Evolutionary conservation across 2,329 filamentous ascomycete genomes (phyloP).

Genomic region (Cladobotryum mycophilum): DNA sequence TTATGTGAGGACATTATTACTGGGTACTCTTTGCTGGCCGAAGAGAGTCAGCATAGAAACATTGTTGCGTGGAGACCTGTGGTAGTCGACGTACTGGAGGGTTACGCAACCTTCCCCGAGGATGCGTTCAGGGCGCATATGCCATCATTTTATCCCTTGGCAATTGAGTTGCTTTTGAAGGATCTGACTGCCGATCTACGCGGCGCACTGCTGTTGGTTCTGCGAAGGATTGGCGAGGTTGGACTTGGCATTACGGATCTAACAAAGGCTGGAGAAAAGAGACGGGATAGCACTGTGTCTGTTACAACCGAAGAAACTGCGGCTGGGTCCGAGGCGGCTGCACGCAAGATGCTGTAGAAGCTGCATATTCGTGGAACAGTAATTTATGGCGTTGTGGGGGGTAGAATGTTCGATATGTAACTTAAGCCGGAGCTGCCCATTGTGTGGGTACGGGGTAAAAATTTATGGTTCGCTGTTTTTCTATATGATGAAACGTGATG

Average conservation of each 20-base stretch:
- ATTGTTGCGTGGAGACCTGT: slow-evolving; percentile 96
- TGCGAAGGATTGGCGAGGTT: slow-evolving; percentile 78
- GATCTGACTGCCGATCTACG: slow-evolving; percentile 78
- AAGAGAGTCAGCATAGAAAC: slow-evolving; percentile 94
- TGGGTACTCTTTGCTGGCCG: slow-evolving; percentile 78
- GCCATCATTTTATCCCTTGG: slow-evolving; percentile 76
- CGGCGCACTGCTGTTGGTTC: slow-evolving; percentile 66
- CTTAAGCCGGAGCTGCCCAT: slow-evolving; percentile 1
- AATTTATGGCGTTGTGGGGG: slow-evolving; percentile 24
- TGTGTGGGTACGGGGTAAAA: background rate
- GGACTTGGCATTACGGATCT: slow-evolving; percentile 52
- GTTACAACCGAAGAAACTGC: slow-evolving; percentile 22
- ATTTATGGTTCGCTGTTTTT: background rate
- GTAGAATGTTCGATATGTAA: slow-evolving; percentile 19
- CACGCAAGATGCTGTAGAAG: slow-evolving; percentile 29
- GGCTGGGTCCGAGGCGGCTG: slow-evolving; percentile 26
- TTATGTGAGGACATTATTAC: slow-evolving; percentile 91
- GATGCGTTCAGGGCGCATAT: slow-evolving; percentile 76
- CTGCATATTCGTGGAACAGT: slow-evolving; percentile 11
- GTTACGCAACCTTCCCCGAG: slow-evolving; percentile 76
- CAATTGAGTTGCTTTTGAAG: slow-evolving; percentile 73
- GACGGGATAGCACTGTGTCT: slow-evolving; percentile 38
- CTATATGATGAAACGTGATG: background rate
- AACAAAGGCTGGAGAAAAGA: slow-evolving; percentile 26
- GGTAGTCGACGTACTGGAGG: slow-evolving; percentile 93